phyloP scores from a whole-genome alignment of 2,329 filamentous ascomycete species.

The Colletotrichum sp. region DNA sequence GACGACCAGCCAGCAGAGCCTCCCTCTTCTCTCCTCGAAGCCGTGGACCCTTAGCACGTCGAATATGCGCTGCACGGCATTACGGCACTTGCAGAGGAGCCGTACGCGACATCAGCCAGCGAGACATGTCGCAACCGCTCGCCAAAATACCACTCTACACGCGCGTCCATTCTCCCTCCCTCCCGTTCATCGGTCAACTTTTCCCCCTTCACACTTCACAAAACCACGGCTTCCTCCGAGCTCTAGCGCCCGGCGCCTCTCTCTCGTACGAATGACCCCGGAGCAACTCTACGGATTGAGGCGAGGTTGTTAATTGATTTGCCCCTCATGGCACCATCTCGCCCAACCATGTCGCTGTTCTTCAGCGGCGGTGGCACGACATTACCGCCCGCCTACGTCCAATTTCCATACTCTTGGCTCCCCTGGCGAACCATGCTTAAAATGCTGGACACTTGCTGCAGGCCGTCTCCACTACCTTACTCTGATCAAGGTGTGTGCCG shows the following conservation, averaged over 20 bases:
- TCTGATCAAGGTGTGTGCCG: conserved; percentile 3
- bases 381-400: background rate
- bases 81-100: background rate
- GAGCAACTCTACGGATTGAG: background rate
- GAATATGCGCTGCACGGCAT: background rate
- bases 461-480: conserved; percentile 3
- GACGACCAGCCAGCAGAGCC: background rate
- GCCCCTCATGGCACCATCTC: background rate
- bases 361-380: conserved; percentile 5
- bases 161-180: background rate
- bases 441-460: background rate
- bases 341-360: background rate
- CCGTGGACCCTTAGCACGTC: background rate
- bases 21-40: background rate
- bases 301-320: background rate
- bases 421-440: background rate
- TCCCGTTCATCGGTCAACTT: background rate
- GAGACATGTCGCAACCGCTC: background rate
- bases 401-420: conserved; percentile 16
- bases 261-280: background rate
- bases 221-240: background rate
- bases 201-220: background rate
- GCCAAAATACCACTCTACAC: background rate
- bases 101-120: background rate
- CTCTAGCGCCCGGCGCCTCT: background rate